These are phyloP conservation scores for Trypanosoma platydactyli DNA, from an alignment of 208 protist species.

Conservation along the genomic window DNA sequence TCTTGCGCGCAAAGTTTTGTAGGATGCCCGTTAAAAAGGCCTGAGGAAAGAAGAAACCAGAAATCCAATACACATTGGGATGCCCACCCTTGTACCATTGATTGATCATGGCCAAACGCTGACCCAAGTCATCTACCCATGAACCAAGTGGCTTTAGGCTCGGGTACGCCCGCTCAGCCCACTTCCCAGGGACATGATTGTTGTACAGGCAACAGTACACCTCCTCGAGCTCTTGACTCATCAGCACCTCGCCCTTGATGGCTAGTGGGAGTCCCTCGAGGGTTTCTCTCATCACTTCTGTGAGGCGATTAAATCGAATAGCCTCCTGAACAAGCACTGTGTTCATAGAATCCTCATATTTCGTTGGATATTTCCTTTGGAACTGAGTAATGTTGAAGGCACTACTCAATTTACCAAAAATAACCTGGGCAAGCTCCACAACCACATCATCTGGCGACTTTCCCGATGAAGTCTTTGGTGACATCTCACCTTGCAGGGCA, in stretches of 20 bases:
- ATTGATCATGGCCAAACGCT: conserved; percentile 92
- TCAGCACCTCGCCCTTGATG: conserved; percentile 97
- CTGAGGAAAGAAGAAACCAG: conserved; percentile 98
- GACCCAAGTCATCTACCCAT: conserved; percentile 94
- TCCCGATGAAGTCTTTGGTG: conserved; percentile 31
- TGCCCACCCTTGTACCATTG: conserved; percentile 94
- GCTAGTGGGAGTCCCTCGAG: conserved; percentile 89
- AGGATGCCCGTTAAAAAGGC: conserved; percentile 93
- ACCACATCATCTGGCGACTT: conserved; percentile 87
- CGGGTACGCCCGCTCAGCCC: conserved; percentile 92
- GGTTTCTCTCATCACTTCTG: conserved; percentile 76
- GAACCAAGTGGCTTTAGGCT: conserved; percentile 93
- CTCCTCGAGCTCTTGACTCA: conserved; percentile 96
- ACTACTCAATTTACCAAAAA: conserved; percentile 69
- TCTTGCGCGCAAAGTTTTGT: conserved; percentile 94
- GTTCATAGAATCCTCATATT: conserved; percentile 98
- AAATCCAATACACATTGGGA: conserved; percentile 95
- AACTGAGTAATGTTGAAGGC: conserved; percentile 90
- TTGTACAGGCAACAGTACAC: conserved; percentile 94
- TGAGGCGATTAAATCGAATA: conserved; percentile 95
- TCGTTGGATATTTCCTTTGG: conserved; percentile 89
- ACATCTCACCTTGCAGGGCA: conserved; percentile 66
- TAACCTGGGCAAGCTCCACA: conserved; percentile 70
- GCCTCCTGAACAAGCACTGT: conserved; percentile 98
- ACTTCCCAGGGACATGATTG: conserved; percentile 94